These are phyloP conservation scores for Fusarium solani-melongenae DNA, from an alignment of 2,329 filamentous ascomycete genomes.

Conservation along the genomic window DNA sequence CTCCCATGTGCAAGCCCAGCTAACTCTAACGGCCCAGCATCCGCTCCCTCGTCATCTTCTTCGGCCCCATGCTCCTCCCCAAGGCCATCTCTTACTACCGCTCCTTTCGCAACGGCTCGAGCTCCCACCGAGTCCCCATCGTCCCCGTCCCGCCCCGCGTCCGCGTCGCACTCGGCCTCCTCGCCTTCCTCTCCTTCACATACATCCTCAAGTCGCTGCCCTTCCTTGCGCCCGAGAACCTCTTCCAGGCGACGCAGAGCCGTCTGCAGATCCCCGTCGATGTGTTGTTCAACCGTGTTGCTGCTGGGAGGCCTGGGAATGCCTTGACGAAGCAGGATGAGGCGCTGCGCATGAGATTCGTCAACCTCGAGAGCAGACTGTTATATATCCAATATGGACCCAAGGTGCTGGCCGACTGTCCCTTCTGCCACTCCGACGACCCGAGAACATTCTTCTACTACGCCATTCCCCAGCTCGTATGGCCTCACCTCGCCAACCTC, in stretches of 20 bases:
- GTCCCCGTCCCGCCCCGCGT: constrained; percentile 65
- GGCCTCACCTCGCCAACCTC: constrained; percentile 85
- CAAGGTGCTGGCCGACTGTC: constrained; percentile 76
- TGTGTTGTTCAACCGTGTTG: constrained; percentile 83
- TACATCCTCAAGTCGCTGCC: constrained; percentile 73
- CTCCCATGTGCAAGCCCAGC: constrained; percentile 8
- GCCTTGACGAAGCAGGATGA: constrained; percentile 70
- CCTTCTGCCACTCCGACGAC: constrained; percentile 83
- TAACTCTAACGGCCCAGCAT: constrained; percentile 51
- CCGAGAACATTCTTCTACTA: constrained; percentile 81
- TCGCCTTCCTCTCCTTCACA: constrained; percentile 61
- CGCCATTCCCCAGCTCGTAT: constrained; percentile 76
- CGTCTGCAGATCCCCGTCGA: constrained; percentile 88
- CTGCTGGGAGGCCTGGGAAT: constrained; percentile 60
- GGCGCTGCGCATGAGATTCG: constrained; percentile 74
- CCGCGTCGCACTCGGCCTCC: constrained; percentile 67
- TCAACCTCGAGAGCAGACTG: constrained; percentile 76
- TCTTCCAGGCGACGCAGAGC: constrained; percentile 82
- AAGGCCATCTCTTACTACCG: constrained; percentile 74
- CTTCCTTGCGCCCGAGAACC: constrained; percentile 77
- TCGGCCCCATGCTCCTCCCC: constrained; percentile 79
- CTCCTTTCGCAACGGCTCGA: constrained; percentile 58
- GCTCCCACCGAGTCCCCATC: constrained; percentile 59
- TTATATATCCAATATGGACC: constrained; percentile 89
- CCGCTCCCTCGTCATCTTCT: constrained; percentile 67